phyloP scores from a whole-genome alignment of 2,329 filamentous ascomycete genomes.

The Ophiostoma sp. region DNA sequence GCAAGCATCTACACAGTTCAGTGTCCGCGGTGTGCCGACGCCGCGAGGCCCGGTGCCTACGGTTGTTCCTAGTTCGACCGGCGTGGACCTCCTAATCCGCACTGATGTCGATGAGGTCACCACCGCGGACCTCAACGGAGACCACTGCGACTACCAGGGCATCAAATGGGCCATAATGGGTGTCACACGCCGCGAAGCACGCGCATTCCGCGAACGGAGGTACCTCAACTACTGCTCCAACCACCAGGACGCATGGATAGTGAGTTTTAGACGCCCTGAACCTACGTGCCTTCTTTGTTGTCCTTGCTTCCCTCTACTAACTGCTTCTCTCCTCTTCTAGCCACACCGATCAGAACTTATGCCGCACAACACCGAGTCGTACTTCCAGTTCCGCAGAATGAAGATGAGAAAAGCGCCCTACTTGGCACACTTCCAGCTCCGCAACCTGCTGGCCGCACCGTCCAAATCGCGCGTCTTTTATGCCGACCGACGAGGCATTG shows the following conservation, averaged over 20 bases:
- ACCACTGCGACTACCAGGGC: conserved; percentile 59
- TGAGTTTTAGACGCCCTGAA: conserved; percentile 39
- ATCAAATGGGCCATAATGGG: conserved; percentile 58
- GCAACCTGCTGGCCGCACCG: conserved; percentile 60
- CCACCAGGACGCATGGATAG: conserved; percentile 49
- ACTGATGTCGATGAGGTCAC: conserved; percentile 33
- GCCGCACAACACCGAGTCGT: conserved; percentile 48
- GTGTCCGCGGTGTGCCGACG: background rate
- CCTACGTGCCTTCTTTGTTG: background rate
- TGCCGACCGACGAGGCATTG: conserved; percentile 49
- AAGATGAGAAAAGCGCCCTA: conserved; percentile 54
- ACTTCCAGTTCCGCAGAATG: conserved; percentile 61
- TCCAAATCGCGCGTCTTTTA: conserved; percentile 60
- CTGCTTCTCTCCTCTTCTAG: background rate
- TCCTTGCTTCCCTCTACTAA: background rate
- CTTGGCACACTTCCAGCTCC: conserved; percentile 66
- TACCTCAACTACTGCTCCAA: conserved; percentile 60
- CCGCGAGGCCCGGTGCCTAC: background rate
- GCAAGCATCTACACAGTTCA: background rate
- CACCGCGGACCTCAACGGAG: conserved; percentile 54
- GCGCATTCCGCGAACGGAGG: conserved; percentile 47
- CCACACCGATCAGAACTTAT: conserved; percentile 34
- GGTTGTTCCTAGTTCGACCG: background rate
- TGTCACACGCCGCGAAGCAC: conserved; percentile 51
- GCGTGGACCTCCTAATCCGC: background rate